Evolutionary conservation across 371 early-diverging fungal genomes (phyloP), one percentile per base, ranked within the genome.

Genomic region (Entomophthora muscae): DNA sequence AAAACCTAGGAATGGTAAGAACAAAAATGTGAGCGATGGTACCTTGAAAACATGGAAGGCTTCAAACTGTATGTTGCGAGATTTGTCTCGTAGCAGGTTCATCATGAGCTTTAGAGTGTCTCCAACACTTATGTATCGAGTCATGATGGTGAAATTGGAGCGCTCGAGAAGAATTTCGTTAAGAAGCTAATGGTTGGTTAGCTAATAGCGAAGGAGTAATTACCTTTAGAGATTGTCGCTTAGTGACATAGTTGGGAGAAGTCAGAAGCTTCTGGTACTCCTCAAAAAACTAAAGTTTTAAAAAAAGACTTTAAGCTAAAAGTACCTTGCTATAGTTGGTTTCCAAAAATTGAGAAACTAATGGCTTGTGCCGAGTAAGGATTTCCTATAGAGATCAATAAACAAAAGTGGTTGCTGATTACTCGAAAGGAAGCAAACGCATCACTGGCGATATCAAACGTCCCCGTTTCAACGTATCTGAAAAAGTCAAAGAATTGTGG

Each of bases 1-100:
- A 98, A 98, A 33, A 95, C 90, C 90, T 90, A 65, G 5, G 28
- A 65, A 26, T 54, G 52, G 10, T 56, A 63, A 53, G 13, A 13
- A 22, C 13, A 31, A 5, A 31, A 3, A 51, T 29, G 22, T 28
- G 27, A 12, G 3, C 29, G 10, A 53, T 29, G 24, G 10, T 57
- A 81, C 90, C 81, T 98, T 98, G 79, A 97, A 98, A 28, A 97
- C 95, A 75, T 98, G 98, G 78, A 98, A 98, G 0, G 98, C 97
- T 77, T 98, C 98, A 70, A 93, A 96, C 73, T 97, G 98, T 66
- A 98, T 98, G 71, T 94, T 97, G 69, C 89, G 83, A 72, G 91
- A 91, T 68, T 81, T 86, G 73, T 97, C 95, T 63, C 91, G 82
- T 64, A 98, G 74, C 60, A 94, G 75, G 65, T 89, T 94, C 98